phyloP scores from a whole-genome alignment of 2,329 filamentous ascomycete genomes.

The Colletotrichum gloeosporioides region DNA sequence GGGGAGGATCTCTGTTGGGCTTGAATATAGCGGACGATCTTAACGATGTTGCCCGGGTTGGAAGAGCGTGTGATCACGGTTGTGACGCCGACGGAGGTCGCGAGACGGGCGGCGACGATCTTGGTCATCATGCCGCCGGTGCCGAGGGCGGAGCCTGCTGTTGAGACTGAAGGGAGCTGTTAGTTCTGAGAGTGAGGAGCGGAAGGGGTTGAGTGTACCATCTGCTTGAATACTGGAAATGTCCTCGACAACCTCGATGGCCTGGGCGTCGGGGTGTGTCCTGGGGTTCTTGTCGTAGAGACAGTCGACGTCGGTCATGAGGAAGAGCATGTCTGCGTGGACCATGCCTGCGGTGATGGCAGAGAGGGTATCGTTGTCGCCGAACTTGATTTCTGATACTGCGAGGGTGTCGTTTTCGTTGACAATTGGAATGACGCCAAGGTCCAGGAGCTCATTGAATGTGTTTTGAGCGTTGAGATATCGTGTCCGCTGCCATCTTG shows the following conservation, averaged over 20 bases:
- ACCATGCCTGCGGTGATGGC: constrained; percentile 98
- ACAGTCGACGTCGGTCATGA: constrained; percentile 99
- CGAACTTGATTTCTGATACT: constrained; percentile 98
- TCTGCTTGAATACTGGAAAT: constrained; percentile 84
- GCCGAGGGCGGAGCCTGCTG: constrained; percentile 84
- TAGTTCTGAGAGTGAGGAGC: background rate
- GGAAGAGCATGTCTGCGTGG: constrained; percentile 92
- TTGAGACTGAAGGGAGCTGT: constrained; percentile 68
- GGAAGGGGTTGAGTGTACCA: constrained; percentile 48
- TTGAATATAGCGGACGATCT: constrained; percentile 85
- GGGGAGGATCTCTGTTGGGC: constrained; percentile 38
- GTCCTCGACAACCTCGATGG: constrained; percentile 92
- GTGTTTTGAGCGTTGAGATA: constrained; percentile 98
- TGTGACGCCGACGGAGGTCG: constrained; percentile 92
- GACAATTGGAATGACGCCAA: constrained; percentile 97
- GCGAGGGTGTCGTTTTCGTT: constrained; percentile 98
- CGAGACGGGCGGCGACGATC: constrained; percentile 89
- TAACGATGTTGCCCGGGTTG: constrained; percentile 89
- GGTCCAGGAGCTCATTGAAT: constrained; percentile 84
- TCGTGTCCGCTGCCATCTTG: constrained; percentile 71
- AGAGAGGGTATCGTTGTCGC: constrained; percentile 96
- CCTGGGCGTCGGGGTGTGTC: constrained; percentile 80
- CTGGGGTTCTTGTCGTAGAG: constrained; percentile 96
- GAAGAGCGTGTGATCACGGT: constrained; percentile 94
- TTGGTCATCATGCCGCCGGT: constrained; percentile 99